Conservation (phyloP, 345 rosid species). For the rapeseed (Brassica napus) region DNA sequence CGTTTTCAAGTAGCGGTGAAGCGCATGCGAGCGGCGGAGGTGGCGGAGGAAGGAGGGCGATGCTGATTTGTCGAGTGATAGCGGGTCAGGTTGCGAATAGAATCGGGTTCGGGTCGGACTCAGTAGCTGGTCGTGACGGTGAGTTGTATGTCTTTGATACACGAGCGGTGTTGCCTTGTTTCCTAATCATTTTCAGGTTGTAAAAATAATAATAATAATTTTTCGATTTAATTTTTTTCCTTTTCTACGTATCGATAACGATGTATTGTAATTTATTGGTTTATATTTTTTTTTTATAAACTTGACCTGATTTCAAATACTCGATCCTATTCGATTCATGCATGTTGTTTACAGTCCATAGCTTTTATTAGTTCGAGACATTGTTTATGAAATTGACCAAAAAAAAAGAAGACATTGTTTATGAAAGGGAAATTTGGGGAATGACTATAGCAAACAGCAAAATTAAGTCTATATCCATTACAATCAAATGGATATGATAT, state of each 20-base stretch:
- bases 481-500: too few relatives aligned
- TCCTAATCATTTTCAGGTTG: conserved; percentile 82
- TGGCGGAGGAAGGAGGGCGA: conserved; percentile 82
- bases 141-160: conserved; percentile 81
- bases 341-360: background rate
- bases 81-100: conserved; percentile 81
- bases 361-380: background rate
- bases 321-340: background rate
- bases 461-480: too few relatives aligned
- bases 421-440: too few relatives aligned
- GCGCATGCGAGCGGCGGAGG: conserved; percentile 91
- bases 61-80: conserved; percentile 89
- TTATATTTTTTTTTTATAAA: background rate
- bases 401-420: too few relatives aligned
- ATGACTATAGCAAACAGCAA: too few relatives aligned
- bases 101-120: conserved; percentile 61
- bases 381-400: background rate
- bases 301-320: background rate
- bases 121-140: conserved; percentile 73
- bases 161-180: conserved; percentile 93
- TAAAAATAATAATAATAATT: conserved; percentile 42
- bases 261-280: background rate
- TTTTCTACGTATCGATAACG: background rate
- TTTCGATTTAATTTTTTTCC: background rate
- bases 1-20: conserved; percentile 72